Conservation (phyloP, 2,329 filamentous ascomycete species). For the Metarhizium anisopliae region DNA sequence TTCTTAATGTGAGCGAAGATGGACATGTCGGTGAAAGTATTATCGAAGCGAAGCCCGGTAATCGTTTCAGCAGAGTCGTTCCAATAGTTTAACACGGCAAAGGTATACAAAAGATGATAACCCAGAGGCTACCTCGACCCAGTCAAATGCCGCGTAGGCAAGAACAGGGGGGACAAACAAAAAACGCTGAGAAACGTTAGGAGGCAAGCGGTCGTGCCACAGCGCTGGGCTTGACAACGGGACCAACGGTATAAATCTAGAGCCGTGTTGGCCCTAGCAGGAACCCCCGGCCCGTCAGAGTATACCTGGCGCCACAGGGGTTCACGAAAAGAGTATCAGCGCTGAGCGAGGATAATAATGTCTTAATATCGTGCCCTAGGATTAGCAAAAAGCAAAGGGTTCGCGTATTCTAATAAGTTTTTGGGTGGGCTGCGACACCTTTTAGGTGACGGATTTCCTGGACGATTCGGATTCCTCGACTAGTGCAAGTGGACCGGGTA, state of each 20-base stretch:
- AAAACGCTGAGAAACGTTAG: background rate
- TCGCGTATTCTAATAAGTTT: background rate
- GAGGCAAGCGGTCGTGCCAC: background rate
- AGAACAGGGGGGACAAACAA: background rate
- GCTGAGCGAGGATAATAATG: background rate
- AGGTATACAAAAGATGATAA: background rate
- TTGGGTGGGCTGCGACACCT: background rate
- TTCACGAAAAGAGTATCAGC: constrained; percentile 1
- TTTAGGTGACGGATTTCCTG: background rate
- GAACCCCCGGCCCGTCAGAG: background rate
- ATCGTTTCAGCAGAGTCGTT: background rate
- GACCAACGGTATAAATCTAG: background rate
- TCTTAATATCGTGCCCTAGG: background rate
- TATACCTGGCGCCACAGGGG: background rate
- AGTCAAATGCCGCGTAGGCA: background rate
- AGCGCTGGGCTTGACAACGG: background rate
- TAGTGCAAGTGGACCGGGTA: background rate
- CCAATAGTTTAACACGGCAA: background rate
- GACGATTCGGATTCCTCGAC: background rate
- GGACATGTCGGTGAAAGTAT: constrained; percentile 35
- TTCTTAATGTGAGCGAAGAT: constrained; percentile 46
- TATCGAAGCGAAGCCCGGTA: background rate
- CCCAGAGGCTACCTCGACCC: background rate
- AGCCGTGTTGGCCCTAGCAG: constrained; percentile 3
- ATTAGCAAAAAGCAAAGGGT: background rate